Percentiles rank a stretch among this genome's conserved stretches.
Conservation (phyloP, 345 rosid species). For the Excoecaria agallocha region DNA sequence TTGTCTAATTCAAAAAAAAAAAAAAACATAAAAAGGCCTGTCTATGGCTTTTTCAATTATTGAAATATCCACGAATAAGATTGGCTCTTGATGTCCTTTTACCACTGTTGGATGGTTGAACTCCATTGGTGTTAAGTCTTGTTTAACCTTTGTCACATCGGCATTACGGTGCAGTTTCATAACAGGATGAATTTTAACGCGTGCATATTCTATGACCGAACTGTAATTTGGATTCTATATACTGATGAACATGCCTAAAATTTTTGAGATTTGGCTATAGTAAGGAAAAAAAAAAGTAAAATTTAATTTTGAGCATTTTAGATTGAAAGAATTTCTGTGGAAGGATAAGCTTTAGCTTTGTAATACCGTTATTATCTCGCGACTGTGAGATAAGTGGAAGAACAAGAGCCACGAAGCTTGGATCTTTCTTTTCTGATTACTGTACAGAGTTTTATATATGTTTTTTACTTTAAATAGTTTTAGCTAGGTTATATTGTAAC, state of each 20-base stretch:
- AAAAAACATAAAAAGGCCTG: too few species aligned
- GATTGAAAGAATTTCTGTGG: neutral
- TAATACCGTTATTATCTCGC: too few species aligned
- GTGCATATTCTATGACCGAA: neutral
- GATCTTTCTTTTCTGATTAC: neutral
- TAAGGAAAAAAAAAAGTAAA: neutral
- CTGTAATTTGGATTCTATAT: neutral
- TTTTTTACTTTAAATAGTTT: neutral
- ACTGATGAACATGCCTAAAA: neutral
- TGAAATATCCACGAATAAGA: neutral
- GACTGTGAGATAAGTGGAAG: too few species aligned
- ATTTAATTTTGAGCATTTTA: neutral
- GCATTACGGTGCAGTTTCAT: neutral
- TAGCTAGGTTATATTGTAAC: conserved; percentile 6
- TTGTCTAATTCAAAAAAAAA: too few species aligned
- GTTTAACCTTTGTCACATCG: neutral
- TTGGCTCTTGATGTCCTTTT: neutral
- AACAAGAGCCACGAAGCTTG: neutral
- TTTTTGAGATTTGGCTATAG: neutral
- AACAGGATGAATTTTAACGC: neutral
- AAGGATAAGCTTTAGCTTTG: too few species aligned
- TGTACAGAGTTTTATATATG: neutral
- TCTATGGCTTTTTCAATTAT: neutral
- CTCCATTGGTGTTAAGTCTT: neutral
- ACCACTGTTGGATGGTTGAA: neutral